Evolutionary conservation across 768 basidiomycete genomes (phyloP).

Genomic region (Imleria badia): DNA sequence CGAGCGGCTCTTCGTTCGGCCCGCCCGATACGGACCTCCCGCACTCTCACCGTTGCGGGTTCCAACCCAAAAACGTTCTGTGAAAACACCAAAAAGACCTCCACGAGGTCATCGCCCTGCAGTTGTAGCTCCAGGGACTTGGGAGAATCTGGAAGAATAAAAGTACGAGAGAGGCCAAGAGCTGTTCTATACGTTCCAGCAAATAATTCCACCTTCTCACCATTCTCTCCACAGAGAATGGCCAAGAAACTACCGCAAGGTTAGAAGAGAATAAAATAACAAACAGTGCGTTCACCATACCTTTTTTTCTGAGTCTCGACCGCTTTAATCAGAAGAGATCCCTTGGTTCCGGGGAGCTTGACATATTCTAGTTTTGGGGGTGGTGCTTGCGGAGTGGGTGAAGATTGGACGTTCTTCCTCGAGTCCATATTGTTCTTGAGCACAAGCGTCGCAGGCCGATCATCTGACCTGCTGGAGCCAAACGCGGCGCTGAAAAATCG

Average conservation of each 20-base stretch:
- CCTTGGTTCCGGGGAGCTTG: slow-evolving; percentile 89
- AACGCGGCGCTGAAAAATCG: slow-evolving; percentile 70
- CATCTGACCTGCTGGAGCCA: slow-evolving; percentile 56
- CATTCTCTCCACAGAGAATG: slow-evolving; percentile 88
- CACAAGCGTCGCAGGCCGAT: slow-evolving; percentile 39
- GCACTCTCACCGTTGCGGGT: slow-evolving; percentile 90
- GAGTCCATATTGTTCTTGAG: slow-evolving; percentile 45
- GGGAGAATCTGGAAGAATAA: slow-evolving; percentile 89
- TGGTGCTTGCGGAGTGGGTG: slow-evolving; percentile 50
- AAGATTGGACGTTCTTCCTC: slow-evolving; percentile 34
- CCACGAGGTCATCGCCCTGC: slow-evolving; percentile 90
- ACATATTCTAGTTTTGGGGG: slow-evolving; percentile 89
- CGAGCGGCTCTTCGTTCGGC: slow-evolving; percentile 85
- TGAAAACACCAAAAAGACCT: slow-evolving; percentile 87
- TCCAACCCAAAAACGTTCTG: slow-evolving; percentile 93
- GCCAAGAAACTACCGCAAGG: slow-evolving; percentile 69
- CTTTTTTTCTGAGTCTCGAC: slow-evolving; percentile 91
- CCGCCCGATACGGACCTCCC: slow-evolving; percentile 88
- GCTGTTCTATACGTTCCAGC: slow-evolving; percentile 91
- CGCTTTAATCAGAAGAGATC: slow-evolving; percentile 77
- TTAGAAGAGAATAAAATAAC: background rate
- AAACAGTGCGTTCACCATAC: slow-evolving; percentile 33
- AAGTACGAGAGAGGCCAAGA: slow-evolving; percentile 86
- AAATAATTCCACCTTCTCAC: slow-evolving; percentile 92
- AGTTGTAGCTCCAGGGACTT: slow-evolving; percentile 83